Evolutionary conservation across 2,329 filamentous ascomycete genomes (phyloP).

Genomic region (Talaromyces sp.): DNA sequence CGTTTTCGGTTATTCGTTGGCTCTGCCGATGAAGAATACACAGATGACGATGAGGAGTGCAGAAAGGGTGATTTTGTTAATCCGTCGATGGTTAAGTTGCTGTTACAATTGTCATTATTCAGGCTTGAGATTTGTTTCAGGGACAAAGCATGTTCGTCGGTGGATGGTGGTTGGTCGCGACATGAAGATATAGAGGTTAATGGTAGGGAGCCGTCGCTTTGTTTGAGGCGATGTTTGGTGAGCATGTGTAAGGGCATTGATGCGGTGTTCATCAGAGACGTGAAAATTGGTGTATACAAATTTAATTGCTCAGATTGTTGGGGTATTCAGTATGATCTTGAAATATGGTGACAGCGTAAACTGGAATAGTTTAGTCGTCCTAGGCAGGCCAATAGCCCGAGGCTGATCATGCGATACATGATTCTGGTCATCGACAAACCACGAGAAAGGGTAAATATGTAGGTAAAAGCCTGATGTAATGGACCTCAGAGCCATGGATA

Average conservation of each 20-base stretch:
- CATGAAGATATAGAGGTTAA: not conserved
- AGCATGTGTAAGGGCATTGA: not conserved
- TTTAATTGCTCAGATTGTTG: not conserved
- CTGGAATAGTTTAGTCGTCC: not conserved
- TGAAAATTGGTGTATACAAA: not conserved
- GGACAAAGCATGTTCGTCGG: not conserved
- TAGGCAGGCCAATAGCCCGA: no score
- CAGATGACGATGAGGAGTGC: conserved; percentile 9
- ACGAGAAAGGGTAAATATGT: not conserved
- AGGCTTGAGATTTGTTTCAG: not conserved
- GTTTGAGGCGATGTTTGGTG: not conserved
- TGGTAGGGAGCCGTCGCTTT: not conserved
- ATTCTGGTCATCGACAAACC: not conserved
- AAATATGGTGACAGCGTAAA: not conserved
- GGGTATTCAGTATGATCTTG: not conserved
- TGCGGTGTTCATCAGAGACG: not conserved
- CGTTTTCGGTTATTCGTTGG: not conserved
- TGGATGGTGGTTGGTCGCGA: not conserved
- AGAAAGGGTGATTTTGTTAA: not conserved
- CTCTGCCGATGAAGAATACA: conserved; percentile 10
- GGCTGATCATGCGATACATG: not conserved
- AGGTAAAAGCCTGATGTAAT: conserved; percentile 19
- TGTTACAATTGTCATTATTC: not conserved
- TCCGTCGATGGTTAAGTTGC: not conserved
- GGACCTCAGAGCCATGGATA: not conserved